These are phyloP conservation scores for Lagenidium giganteum DNA, from an alignment of 352 stramenopile species.

Conservation along the genomic window DNA sequence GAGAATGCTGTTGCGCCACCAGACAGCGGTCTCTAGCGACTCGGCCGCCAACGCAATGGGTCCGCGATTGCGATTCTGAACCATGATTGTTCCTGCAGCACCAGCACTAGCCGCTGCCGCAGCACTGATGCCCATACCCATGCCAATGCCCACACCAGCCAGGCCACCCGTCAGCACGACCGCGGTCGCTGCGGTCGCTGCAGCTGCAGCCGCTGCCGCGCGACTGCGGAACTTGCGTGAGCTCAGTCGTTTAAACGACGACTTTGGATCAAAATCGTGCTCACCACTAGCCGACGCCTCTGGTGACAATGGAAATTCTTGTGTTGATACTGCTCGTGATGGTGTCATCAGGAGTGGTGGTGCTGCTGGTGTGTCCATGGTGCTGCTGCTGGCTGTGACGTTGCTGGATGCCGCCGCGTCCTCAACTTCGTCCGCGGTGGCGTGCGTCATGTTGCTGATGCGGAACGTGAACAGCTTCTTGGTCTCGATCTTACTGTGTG, in stretches of 20 bases:
- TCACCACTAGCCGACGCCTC: constrained; percentile 13
- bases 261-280: constrained; percentile 33
- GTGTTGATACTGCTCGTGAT: constrained; percentile 6
- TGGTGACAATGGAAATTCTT: constrained; percentile 20
- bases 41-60: constrained; percentile 75
- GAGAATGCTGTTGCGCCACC: constrained; percentile 83
- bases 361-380: constrained; percentile 2
- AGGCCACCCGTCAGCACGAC: constrained; percentile 75
- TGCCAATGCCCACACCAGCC: constrained; percentile 70
- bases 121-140: constrained; percentile 78
- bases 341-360: constrained; percentile 11
- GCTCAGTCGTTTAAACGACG: constrained; percentile 36
- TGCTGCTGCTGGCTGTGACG: constrained; percentile 3
- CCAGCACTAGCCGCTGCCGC: constrained; percentile 70
- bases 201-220: constrained; percentile 56
- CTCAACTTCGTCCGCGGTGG: constrained; percentile 35
- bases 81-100: constrained; percentile 63
- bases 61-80: constrained; percentile 61
- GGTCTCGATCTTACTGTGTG: constrained; percentile 83
- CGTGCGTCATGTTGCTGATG: constrained; percentile 61
- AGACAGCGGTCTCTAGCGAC: constrained; percentile 76
- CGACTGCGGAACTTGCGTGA: constrained; percentile 60
- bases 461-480: constrained; percentile 84
- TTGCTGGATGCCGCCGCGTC: constrained; percentile 18
- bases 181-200: constrained; percentile 68